phyloP scores from a whole-genome alignment of 73 alveolate genomes.

The Blepharisma japonicum region DNA sequence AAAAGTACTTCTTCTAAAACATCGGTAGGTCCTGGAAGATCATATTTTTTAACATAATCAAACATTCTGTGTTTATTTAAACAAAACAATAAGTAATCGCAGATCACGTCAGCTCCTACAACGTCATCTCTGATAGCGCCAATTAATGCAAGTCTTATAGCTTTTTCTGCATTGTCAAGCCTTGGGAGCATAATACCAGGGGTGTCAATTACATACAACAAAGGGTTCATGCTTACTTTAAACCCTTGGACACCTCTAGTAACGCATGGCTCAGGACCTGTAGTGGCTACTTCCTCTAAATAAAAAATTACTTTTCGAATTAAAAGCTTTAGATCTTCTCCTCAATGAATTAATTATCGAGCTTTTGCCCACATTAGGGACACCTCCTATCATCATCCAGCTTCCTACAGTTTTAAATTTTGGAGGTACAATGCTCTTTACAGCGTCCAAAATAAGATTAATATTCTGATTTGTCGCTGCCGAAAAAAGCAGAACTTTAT shows the following conservation, averaged over 20 bases:
- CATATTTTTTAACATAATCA: slow-evolving; percentile 57
- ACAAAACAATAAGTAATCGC: slow-evolving; percentile 60
- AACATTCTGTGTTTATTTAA: slow-evolving; percentile 52
- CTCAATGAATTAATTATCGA: slow-evolving; percentile 73
- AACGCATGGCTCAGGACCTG: slow-evolving; percentile 78
- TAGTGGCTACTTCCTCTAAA: slow-evolving; percentile 44
- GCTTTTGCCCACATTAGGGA: slow-evolving; percentile 92
- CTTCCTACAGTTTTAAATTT: slow-evolving; percentile 83
- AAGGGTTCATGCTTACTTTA: slow-evolving; percentile 70
- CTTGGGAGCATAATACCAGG: slow-evolving; percentile 89
- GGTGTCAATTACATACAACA: slow-evolving; percentile 73
- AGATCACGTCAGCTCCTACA: slow-evolving; percentile 53
- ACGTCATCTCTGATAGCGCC: slow-evolving; percentile 77
- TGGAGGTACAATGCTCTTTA: slow-evolving; percentile 49
- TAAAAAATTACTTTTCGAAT: slow-evolving; percentile 43
- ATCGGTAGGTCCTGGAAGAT: slow-evolving; percentile 54
- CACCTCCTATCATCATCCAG: slow-evolving; percentile 85
- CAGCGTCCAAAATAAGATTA: slow-evolving; percentile 41
- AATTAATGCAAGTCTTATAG: slow-evolving; percentile 66
- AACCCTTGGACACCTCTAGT: slow-evolving; percentile 76
- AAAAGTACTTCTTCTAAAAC: slow-evolving; percentile 45
- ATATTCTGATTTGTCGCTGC: slow-evolving; percentile 65
- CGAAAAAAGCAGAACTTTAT: slow-evolving; percentile 50
- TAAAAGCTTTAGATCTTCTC: slow-evolving; percentile 55
- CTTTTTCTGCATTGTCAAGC: slow-evolving; percentile 59